These are phyloP conservation scores for Cryphonectria carpinicola DNA, from an alignment of 2,329 filamentous ascomycete species.

Conservation along the genomic window DNA sequence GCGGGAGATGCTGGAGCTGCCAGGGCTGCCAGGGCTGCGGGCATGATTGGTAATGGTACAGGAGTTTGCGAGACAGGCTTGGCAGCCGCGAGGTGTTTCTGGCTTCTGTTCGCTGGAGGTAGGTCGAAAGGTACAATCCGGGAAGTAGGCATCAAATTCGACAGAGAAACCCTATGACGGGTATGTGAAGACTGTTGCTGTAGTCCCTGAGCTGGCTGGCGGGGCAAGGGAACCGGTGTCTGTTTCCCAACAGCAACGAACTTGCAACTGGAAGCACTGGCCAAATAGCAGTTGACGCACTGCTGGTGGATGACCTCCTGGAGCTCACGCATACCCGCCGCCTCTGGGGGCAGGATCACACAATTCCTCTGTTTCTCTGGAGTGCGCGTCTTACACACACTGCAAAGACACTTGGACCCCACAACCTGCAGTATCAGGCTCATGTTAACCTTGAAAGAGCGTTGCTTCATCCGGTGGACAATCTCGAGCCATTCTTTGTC, in stretches of 20 bases:
- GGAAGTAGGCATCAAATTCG: neutral
- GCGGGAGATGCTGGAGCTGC: neutral
- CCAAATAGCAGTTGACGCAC: slow-evolving; percentile 20
- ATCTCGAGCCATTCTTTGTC: slow-evolving; percentile 7
- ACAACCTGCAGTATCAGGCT: slow-evolving; percentile 7
- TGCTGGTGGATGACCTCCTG: neutral
- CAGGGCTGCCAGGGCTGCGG: neutral
- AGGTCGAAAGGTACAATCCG: neutral
- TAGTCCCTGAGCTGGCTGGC: neutral
- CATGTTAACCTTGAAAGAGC: neutral
- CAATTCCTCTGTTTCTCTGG: slow-evolving; percentile 18
- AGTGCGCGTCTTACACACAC: neutral
- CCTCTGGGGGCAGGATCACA: slow-evolving; percentile 13
- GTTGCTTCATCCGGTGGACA: neutral
- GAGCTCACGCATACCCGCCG: slow-evolving; percentile 14
- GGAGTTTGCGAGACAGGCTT: neutral
- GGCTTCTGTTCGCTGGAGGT: neutral
- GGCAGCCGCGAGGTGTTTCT: neutral
- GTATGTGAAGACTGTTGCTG: neutral
- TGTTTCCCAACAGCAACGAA: slow-evolving; percentile 3
- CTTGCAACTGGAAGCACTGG: neutral
- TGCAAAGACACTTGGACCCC: slow-evolving; percentile 9
- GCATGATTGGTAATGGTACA: neutral
- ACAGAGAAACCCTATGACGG: neutral
- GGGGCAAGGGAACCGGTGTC: slow-evolving; percentile 6